phyloP scores from a whole-genome alignment of 75 land plant species.

The Isoetes taiwanensis region DNA sequence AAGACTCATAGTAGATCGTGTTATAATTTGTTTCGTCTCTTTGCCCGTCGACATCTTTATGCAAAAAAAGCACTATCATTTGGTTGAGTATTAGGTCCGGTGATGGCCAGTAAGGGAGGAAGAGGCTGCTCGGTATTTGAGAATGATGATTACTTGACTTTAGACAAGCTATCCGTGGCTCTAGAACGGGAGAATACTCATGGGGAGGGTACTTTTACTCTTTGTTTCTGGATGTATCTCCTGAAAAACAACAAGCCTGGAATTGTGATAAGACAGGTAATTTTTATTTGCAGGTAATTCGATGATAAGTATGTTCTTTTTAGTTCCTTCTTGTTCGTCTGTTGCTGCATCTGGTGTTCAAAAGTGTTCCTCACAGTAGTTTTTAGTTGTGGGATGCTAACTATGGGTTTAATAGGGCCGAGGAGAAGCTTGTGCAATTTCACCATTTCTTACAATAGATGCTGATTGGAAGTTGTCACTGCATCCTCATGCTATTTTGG shows the following conservation, averaged over 20 bases:
- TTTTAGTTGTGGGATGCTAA: no score
- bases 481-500: constrained; percentile 23
- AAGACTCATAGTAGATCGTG: no score
- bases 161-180: constrained; percentile 16
- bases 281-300: no score
- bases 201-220: constrained; percentile 26
- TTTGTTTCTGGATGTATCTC: constrained; percentile 73
- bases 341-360: no score
- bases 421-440: not conserved
- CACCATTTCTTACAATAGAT: constrained; percentile 50
- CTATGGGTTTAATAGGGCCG: not conserved
- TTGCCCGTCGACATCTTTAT: no score
- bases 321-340: no score
- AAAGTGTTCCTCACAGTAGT: not conserved
- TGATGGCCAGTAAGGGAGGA: no score
- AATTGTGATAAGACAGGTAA: constrained; percentile 27
- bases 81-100: no score
- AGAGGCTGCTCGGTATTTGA: constrained; percentile 16
- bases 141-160: constrained; percentile 22
- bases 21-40: no score
- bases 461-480: constrained; percentile 37
- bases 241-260: constrained; percentile 25
- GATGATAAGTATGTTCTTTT: no score
- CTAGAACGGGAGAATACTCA: constrained; percentile 5
- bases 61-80: no score